Conservation (phyloP, 73 alveolate genomes). For the Effrenium voratum region DNA sequence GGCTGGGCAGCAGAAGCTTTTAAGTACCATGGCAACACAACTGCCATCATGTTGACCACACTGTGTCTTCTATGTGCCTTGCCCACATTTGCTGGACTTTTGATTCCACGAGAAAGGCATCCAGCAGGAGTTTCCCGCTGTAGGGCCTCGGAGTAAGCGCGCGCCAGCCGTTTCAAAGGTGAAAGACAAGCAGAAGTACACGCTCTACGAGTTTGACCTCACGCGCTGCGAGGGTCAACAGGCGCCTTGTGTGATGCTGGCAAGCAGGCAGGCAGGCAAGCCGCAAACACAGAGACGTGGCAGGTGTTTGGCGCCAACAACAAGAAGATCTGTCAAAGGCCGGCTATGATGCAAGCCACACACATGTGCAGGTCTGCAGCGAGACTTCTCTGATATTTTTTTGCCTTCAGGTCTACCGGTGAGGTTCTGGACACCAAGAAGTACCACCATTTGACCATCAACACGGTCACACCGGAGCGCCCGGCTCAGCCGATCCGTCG, state of each 20-base stretch:
- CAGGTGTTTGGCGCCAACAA: slow-evolving; percentile 62
- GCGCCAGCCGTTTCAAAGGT: too few relatives aligned
- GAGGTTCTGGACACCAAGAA: slow-evolving; percentile 73
- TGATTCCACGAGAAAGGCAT: too few relatives aligned
- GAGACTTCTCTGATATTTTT: background rate
- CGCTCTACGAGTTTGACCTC: slow-evolving; percentile 78
- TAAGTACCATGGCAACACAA: too few relatives aligned
- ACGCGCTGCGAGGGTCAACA: slow-evolving; percentile 82
- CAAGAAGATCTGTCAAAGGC: slow-evolving; percentile 68
- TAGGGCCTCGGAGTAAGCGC: too few relatives aligned
- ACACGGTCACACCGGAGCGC: slow-evolving; percentile 79
- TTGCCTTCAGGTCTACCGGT: slow-evolving; percentile 42
- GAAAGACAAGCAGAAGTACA: slow-evolving; percentile 59
- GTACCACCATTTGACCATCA: slow-evolving; percentile 70
- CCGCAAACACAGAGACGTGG: background rate
- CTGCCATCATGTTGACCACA: too few relatives aligned
- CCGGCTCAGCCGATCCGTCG: background rate
- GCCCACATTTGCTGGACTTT: too few relatives aligned
- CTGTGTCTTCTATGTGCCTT: too few relatives aligned
- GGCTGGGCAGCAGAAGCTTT: too few relatives aligned
- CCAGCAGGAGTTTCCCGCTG: too few relatives aligned
- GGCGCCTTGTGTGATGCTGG: background rate
- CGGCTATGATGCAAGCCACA: background rate
- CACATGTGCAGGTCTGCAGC: background rate
- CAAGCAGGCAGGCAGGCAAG: background rate